Evolutionary conservation across 768 basidiomycete species (phyloP).

Genomic region (Rhizopogon vulgaris): DNA sequence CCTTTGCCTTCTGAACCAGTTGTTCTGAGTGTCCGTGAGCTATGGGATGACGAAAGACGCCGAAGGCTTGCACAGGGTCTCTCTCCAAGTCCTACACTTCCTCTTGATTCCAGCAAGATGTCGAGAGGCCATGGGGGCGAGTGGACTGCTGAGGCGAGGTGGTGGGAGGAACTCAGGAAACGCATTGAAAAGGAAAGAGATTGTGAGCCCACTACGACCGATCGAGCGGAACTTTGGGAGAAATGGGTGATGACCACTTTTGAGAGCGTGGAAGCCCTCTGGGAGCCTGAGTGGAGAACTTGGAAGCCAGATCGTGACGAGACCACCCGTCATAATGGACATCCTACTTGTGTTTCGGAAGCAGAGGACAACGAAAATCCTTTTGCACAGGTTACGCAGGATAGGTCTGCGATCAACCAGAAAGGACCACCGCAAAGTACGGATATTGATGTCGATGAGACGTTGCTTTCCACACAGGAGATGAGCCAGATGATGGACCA

Average conservation of each 20-base stretch:
- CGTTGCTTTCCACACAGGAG: constrained; percentile 26
- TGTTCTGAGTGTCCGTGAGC: constrained; percentile 82
- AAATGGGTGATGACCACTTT: constrained; percentile 81
- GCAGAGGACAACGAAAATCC: constrained; percentile 15
- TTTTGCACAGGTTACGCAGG: constrained; percentile 17
- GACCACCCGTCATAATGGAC: constrained; percentile 12
- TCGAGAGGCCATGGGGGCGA: constrained; percentile 49
- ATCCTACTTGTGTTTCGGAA: constrained; percentile 18
- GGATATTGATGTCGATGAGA: constrained; percentile 26
- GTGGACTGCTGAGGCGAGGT: constrained; percentile 69
- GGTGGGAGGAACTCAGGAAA: constrained; percentile 66
- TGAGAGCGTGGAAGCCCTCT: constrained; percentile 83
- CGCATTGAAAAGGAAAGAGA: constrained; percentile 48
- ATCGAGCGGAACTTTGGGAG: constrained; percentile 47
- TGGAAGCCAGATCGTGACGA: constrained; percentile 42
- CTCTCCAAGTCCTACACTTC: constrained; percentile 65
- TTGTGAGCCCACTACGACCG: constrained; percentile 16
- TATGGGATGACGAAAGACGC: constrained; percentile 94
- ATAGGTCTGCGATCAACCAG: constrained; percentile 6
- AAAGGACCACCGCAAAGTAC: constrained; percentile 2
- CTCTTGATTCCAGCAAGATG: constrained; percentile 61
- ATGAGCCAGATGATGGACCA: constrained; percentile 21
- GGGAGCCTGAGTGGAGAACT: constrained; percentile 56
- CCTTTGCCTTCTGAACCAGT: constrained; percentile 59
- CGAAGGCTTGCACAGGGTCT: constrained; percentile 65